Conservation (phyloP, 345 rosid genomes). For the Salix dunnii region DNA sequence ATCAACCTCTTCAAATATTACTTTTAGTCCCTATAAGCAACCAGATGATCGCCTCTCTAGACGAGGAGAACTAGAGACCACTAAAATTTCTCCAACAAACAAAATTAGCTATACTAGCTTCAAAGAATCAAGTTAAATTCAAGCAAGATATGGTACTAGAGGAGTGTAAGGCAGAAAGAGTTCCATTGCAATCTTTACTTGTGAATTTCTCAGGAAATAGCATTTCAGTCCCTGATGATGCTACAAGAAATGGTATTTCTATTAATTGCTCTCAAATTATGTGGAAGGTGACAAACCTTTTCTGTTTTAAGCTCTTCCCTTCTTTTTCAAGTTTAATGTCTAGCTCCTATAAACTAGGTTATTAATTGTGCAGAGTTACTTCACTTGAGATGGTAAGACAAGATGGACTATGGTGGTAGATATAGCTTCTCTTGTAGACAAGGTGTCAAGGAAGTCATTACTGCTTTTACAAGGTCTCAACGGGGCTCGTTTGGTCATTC, state of each 20-base stretch:
- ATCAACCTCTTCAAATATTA: slow-evolving; percentile 32
- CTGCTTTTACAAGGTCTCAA: slow-evolving; percentile 84
- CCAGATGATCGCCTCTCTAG: slow-evolving; percentile 28
- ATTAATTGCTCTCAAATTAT: slow-evolving; percentile 8
- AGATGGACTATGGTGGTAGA: slow-evolving; percentile 78
- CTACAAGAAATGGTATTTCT: slow-evolving; percentile 34
- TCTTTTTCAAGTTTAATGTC: slow-evolving; percentile 19
- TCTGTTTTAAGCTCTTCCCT: not conserved
- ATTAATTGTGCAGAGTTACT: slow-evolving; percentile 39
- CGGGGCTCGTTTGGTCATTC: slow-evolving; percentile 66
- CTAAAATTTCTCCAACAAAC: slow-evolving; percentile 28
- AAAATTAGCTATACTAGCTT: slow-evolving; percentile 23
- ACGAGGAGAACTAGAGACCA: slow-evolving; percentile 50
- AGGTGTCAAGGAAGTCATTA: slow-evolving; percentile 61
- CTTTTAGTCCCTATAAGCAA: slow-evolving; percentile 27
- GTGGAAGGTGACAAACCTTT: slow-evolving; percentile 29
- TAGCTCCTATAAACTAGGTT: not conserved
- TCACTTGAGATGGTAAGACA: slow-evolving; percentile 37
- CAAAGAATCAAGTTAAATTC: slow-evolving; percentile 30
- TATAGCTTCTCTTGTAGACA: slow-evolving; percentile 60
- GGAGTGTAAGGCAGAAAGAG: slow-evolving; percentile 41
- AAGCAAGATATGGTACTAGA: slow-evolving; percentile 25
- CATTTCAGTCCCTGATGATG: slow-evolving; percentile 19
- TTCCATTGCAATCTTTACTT: slow-evolving; percentile 53
- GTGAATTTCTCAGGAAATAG: slow-evolving; percentile 30